phyloP scores from a whole-genome alignment of 345 rosid species.

The Theobroma cacao region DNA sequence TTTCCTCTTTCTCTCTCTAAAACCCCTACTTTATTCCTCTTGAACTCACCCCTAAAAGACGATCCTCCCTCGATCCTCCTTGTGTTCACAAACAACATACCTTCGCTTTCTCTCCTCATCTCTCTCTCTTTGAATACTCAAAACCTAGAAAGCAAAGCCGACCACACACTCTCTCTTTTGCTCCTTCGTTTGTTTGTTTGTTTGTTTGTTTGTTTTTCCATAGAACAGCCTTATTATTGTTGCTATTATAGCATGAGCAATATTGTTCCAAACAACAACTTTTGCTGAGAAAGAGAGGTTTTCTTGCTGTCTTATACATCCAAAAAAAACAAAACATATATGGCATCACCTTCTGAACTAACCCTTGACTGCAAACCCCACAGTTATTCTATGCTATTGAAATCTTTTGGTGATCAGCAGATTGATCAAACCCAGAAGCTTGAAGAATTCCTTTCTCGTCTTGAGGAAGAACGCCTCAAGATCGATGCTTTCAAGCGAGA shows the following conservation, averaged over 20 bases:
- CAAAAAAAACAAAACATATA: background rate
- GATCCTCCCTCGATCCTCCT: conserved; percentile 61
- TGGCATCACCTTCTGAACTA: conserved; percentile 83
- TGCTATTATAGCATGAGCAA: conserved; percentile 24
- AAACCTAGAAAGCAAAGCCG: conserved; percentile 33
- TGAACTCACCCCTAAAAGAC: conserved; percentile 55
- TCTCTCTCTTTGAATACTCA: conserved; percentile 19
- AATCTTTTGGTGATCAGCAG: conserved; percentile 71
- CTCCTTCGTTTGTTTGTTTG: background rate
- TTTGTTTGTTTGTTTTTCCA: conserved; percentile 34
- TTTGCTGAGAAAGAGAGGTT: background rate
- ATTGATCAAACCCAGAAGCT: conserved; percentile 70
- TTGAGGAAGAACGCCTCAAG: conserved; percentile 93
- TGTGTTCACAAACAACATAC: conserved; percentile 56
- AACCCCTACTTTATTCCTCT: conserved; percentile 51
- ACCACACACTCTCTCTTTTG: conserved; percentile 30
- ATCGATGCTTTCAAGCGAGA: conserved; percentile 99
- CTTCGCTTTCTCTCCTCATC: conserved; percentile 33
- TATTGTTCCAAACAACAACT: conserved; percentile 11
- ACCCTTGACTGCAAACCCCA: conserved; percentile 84
- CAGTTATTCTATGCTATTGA: conserved; percentile 83
- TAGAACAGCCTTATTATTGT: background rate
- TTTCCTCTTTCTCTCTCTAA: conserved; percentile 26
- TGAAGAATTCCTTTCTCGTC: conserved; percentile 76
- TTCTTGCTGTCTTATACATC: background rate